Percentiles rank a stretch among this genome's conserved stretches.
phyloP scores from a whole-genome alignment of 495 filamentous ascomycete species.

The Penicillium riverlandense region DNA sequence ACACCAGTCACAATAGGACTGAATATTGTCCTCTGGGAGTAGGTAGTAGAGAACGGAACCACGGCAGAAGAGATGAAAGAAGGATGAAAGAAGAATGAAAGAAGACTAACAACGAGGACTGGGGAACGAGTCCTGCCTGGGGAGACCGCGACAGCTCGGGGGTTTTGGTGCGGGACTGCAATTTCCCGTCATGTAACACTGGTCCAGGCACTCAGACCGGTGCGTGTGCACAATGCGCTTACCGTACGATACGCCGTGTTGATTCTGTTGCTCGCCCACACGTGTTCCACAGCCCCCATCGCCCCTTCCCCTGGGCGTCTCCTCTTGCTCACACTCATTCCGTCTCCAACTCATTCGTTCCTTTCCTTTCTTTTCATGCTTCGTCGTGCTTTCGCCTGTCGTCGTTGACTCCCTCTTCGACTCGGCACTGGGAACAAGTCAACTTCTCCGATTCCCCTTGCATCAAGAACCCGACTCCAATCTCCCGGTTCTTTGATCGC shows the following conservation, averaged over 20 bases:
- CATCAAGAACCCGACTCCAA: constrained; percentile 30
- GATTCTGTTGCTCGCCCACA: constrained; percentile 8
- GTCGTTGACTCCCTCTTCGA: constrained; percentile 23
- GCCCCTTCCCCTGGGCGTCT: constrained; percentile 7
- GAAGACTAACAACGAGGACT: no score
- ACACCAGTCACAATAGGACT: no score
- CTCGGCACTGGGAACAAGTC: constrained; percentile 21
- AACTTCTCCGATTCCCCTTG: constrained; percentile 26
- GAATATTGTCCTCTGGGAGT: no score
- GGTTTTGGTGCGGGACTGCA: no score
- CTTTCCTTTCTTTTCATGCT: constrained; percentile 18
- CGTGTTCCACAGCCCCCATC: constrained; percentile 18
- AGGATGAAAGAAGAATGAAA: no score
- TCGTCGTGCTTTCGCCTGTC: constrained; percentile 14
- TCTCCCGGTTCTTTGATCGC: constrained; percentile 17
- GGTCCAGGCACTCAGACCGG: background rate
- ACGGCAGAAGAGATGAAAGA: no score
- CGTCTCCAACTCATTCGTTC: constrained; percentile 14
- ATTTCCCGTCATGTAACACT: background rate
- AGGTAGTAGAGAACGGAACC: no score
- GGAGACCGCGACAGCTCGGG: no score
- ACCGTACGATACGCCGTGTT: constrained; percentile 16
- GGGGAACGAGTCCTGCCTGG: no score
- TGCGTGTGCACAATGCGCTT: background rate
- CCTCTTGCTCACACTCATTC: constrained; percentile 16